Conservation (phyloP, 257 asterid genomes). For the Nicotiana paniculata region DNA sequence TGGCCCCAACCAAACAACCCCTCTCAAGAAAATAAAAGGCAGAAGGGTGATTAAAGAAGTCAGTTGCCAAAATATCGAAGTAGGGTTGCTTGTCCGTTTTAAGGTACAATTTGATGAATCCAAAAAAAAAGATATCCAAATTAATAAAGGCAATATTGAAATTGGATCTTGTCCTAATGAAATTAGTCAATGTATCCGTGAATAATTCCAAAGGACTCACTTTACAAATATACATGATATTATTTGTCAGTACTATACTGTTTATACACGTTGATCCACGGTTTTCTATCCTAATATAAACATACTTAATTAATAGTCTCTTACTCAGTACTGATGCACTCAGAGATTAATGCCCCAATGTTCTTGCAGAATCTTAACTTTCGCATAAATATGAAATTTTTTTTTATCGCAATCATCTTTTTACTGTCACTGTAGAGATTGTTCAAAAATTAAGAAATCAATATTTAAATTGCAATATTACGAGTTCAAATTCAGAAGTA, state of each 20-base stretch:
- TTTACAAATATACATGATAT: neutral
- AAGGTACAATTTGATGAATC: neutral
- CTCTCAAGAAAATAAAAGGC: neutral
- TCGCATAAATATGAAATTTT: neutral
- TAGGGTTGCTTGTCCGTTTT: neutral
- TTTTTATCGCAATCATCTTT: neutral
- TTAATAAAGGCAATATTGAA: neutral
- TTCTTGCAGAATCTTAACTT: neutral
- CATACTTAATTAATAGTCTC: neutral
- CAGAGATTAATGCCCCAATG: neutral
- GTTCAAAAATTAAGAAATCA: neutral
- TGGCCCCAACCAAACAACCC: neutral
- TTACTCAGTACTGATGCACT: neutral
- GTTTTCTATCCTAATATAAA: neutral
- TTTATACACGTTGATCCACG: neutral
- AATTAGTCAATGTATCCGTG: neutral
- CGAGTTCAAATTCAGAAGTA: neutral
- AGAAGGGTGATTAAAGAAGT: slow-evolving; percentile 15
- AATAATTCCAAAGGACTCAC: neutral
- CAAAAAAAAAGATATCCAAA: neutral
- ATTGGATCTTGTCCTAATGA: no score
- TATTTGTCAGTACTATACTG: neutral
- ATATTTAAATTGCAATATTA: neutral
- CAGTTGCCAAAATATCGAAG: slow-evolving; percentile 11
- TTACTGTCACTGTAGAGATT: neutral